A percentile compares a stretch with the other conserved stretches of the same genome.
These are phyloP conservation scores for Chytridiales sp. DNA, from an alignment of 371 early-diverging fungal genomes.

Conservation along the genomic window DNA sequence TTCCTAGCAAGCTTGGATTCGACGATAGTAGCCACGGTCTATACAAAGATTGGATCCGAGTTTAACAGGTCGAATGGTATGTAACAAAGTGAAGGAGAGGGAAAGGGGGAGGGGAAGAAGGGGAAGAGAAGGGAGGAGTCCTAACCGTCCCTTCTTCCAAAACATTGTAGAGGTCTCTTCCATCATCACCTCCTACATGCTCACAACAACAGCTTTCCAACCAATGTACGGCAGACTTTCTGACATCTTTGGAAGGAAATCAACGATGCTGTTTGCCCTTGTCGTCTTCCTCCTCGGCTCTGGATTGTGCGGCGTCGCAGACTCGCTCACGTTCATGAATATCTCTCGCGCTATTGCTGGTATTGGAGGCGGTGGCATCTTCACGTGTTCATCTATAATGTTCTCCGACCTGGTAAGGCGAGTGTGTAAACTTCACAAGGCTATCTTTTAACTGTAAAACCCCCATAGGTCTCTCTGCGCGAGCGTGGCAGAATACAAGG, in stretches of 20 bases:
- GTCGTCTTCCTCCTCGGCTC: slow-evolving; percentile 20
- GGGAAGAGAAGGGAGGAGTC: slow-evolving; percentile 18
- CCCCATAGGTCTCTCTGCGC: slow-evolving; percentile 25
- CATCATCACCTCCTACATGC: slow-evolving; percentile 35
- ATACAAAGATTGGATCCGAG: slow-evolving; percentile 11
- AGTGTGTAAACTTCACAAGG: slow-evolving; percentile 21
- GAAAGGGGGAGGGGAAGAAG: slow-evolving; percentile 41
- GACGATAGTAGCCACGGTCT: slow-evolving; percentile 70
- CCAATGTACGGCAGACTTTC: slow-evolving; percentile 26
- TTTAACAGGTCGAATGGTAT: slow-evolving; percentile 13
- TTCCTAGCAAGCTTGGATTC: slow-evolving; percentile 76
- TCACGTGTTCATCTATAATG: slow-evolving; percentile 19
- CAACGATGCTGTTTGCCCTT: slow-evolving; percentile 11
- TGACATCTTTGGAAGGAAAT: slow-evolving; percentile 25
- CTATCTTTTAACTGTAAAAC: slow-evolving; percentile 23
- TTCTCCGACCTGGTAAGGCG: slow-evolving; percentile 33
- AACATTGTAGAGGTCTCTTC: slow-evolving; percentile 42
- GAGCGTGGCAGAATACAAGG: slow-evolving; percentile 28
- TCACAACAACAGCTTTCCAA: slow-evolving; percentile 26
- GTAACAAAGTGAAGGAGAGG: not conserved
- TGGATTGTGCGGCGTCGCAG: slow-evolving; percentile 18
- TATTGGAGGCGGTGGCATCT: slow-evolving; percentile 28
- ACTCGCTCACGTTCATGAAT: slow-evolving; percentile 9
- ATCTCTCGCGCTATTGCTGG: slow-evolving; percentile 22
- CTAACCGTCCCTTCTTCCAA: slow-evolving; percentile 44